Conservation (phyloP, 129 eudicot species). For the Centella asiatica region DNA sequence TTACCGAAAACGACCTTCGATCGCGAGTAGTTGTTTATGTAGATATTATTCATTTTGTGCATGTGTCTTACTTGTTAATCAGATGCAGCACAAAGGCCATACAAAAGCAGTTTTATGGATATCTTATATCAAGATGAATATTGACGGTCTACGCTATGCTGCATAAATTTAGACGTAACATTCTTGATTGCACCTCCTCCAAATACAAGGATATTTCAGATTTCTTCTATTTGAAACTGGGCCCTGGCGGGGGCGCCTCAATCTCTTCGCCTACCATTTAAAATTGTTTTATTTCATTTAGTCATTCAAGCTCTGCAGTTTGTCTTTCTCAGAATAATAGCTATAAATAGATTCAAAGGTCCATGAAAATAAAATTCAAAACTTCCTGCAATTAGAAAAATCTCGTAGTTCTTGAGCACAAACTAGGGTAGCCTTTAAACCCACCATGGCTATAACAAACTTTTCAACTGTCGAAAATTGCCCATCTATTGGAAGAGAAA, state of each 20-base stretch:
- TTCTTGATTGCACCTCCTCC: slow-evolving; percentile 10
- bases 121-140: neutral
- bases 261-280: slow-evolving; percentile 8
- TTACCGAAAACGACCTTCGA: neutral
- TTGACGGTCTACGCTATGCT: neutral
- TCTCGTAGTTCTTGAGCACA: neutral
- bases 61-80: neutral
- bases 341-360: slow-evolving; percentile 6
- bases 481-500: slow-evolving; percentile 20
- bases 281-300: neutral
- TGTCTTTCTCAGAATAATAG: neutral
- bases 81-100: neutral
- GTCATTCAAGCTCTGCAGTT: neutral
- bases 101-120: neutral
- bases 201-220: neutral
- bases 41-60: neutral
- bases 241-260: too few relatives aligned
- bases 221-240: too few relatives aligned
- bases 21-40: neutral
- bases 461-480: slow-evolving; percentile 22
- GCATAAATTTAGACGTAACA: neutral
- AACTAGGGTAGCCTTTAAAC: neutral
- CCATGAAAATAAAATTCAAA: slow-evolving; percentile 2
- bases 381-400: neutral
- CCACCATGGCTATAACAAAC: slow-evolving; percentile 3